These are phyloP conservation scores for Neonectria ditissima DNA, from an alignment of 2,329 filamentous ascomycete species.

Conservation along the genomic window DNA sequence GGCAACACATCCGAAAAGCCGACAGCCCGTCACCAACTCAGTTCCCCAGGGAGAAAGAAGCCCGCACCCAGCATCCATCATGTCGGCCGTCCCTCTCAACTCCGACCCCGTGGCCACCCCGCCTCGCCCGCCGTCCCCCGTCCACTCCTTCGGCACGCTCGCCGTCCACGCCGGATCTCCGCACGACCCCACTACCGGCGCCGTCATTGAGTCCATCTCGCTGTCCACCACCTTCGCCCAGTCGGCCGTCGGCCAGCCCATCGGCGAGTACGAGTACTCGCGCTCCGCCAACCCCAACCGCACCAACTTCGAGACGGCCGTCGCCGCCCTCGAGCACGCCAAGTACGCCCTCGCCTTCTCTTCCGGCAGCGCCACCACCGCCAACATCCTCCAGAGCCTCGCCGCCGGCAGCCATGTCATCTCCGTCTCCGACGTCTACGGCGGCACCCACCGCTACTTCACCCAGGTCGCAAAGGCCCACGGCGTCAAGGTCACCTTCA, in stretches of 20 bases:
- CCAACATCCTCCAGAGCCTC: conserved; percentile 91
- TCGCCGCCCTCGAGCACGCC: conserved; percentile 93
- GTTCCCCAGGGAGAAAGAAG: background rate
- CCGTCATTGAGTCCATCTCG: conserved; percentile 96
- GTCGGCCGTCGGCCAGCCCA: conserved; percentile 84
- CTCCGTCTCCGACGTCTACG: conserved; percentile 97
- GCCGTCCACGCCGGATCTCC: conserved; percentile 94
- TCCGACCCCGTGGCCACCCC: conserved; percentile 76
- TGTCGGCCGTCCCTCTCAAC: conserved; percentile 41
- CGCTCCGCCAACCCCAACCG: conserved; percentile 95
- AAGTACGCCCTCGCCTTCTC: conserved; percentile 94
- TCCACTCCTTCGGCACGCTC: conserved; percentile 88
- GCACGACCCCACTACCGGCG: conserved; percentile 90
- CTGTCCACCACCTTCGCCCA: conserved; percentile 98
- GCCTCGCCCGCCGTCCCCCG: conserved; percentile 76
- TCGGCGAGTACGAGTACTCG: conserved; percentile 93
- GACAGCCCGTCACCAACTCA: background rate
- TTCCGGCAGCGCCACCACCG: conserved; percentile 93
- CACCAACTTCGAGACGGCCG: conserved; percentile 90
- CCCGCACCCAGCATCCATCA: conserved; percentile 13
- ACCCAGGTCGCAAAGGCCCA: conserved; percentile 96
- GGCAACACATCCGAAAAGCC: conserved; percentile 12
- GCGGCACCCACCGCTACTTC: conserved; percentile 98
- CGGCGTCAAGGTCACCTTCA: conserved; percentile 94
- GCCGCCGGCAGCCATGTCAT: conserved; percentile 93